Evolutionary conservation across 139 green algal species (phyloP).

Genomic region (Coccomyxa sp.): DNA sequence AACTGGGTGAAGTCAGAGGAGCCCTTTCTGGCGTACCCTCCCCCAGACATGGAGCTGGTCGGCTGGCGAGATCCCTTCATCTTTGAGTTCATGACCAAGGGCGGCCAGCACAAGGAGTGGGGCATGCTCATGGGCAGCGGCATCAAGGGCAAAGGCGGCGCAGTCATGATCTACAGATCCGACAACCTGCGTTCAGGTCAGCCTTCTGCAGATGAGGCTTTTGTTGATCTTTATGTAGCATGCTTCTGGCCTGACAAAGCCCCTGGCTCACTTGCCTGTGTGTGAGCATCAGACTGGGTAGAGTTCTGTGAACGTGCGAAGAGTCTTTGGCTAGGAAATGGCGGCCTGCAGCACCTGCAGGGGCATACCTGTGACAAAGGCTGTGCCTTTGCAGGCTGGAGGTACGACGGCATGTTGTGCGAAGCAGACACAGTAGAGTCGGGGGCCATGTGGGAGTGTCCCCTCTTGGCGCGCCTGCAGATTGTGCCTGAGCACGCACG

Average conservation of each 20-base stretch:
- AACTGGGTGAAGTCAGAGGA: conserved; percentile 63
- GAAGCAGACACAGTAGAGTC: conserved; percentile 34
- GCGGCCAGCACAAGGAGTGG: conserved; percentile 23
- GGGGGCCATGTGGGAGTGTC: conserved; percentile 66
- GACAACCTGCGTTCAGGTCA: conserved; percentile 26
- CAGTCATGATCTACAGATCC: conserved; percentile 54
- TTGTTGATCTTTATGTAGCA: no score
- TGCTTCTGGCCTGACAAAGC: no score
- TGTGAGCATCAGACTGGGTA: no score
- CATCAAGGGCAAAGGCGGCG: conserved; percentile 62
- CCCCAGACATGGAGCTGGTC: conserved; percentile 48
- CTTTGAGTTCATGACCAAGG: conserved; percentile 30
- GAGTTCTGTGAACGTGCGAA: no score
- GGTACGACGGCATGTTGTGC: conserved; percentile 49
- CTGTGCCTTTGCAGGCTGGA: conserved; percentile 44
- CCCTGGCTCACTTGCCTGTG: no score
- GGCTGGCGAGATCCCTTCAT: conserved; percentile 86
- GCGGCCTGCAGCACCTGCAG: no score
- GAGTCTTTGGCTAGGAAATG: no score
- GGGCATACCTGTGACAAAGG: neutral
- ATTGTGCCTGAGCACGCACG: neutral
- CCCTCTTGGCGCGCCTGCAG: conserved; percentile 44
- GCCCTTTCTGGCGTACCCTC: conserved; percentile 65
- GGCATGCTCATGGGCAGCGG: conserved; percentile 77
- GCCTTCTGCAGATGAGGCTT: neutral